Evolutionary conservation across 306 rosid species (phyloP).

Genomic region (Prunus mume): DNA sequence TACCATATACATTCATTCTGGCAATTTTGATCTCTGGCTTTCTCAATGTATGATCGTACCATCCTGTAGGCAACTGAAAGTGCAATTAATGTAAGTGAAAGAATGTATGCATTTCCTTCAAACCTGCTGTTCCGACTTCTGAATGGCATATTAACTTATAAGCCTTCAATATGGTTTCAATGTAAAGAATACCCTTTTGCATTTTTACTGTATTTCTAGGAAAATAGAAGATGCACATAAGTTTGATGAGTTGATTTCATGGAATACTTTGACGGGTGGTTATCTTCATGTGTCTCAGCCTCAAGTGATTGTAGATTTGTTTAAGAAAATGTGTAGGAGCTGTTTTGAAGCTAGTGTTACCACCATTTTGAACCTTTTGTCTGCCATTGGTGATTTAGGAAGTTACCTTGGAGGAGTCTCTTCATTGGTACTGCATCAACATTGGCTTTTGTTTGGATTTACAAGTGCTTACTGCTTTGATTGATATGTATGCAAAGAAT

Average conservation of each 20-base stretch:
- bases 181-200: slow-evolving; percentile 55
- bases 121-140: not conserved
- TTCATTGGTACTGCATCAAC: slow-evolving; percentile 53
- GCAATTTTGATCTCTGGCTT: not conserved
- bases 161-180: not conserved
- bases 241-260: slow-evolving; percentile 59
- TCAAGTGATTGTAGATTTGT: slow-evolving; percentile 40
- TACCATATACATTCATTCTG: not conserved
- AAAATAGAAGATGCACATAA: slow-evolving; percentile 52
- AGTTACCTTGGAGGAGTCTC: slow-evolving; percentile 33
- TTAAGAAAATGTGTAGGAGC: slow-evolving; percentile 36
- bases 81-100: not conserved
- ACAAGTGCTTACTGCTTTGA: slow-evolving; percentile 51
- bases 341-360: slow-evolving; percentile 43
- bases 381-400: slow-evolving; percentile 48
- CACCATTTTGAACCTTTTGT: slow-evolving; percentile 45
- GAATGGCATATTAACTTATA: not conserved
- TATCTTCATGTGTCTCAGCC: slow-evolving; percentile 47
- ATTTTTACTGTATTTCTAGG: slow-evolving; percentile 43
- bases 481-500: slow-evolving; percentile 52
- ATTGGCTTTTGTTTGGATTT: slow-evolving; percentile 38
- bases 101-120: not conserved
- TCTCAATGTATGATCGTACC: not conserved
- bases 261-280: slow-evolving; percentile 68
- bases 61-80: not conserved